Percentiles rank a stretch among this genome's conserved stretches.
Conservation (phyloP, 139 green algal species). For the Gonium pectorale region DNA sequence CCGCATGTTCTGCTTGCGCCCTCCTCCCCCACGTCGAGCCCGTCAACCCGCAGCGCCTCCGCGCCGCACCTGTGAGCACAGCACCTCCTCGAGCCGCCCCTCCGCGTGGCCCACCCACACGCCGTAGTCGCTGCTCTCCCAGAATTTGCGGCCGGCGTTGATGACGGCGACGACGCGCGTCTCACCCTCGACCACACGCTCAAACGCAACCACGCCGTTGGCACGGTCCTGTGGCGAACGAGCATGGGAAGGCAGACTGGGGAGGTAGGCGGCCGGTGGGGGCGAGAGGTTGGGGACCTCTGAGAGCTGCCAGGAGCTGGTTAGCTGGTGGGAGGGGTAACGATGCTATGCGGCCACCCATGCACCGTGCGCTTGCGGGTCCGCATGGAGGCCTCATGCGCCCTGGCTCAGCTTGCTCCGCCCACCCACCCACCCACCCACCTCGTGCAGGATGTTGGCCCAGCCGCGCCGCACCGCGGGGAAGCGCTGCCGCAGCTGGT, state of each 20-base stretch:
- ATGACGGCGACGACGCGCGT: conserved; percentile 61
- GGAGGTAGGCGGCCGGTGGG: neutral
- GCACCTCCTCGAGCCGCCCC: conserved; percentile 52
- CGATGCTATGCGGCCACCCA: neutral
- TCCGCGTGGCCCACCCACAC: conserved; percentile 52
- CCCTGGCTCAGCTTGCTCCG: too few relatives aligned
- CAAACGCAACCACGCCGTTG: conserved; percentile 67
- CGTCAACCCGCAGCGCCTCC: neutral
- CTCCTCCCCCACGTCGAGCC: neutral
- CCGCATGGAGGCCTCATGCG: too few relatives aligned
- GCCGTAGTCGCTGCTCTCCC: conserved; percentile 58
- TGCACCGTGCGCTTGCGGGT: too few relatives aligned
- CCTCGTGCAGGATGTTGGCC: conserved; percentile 69
- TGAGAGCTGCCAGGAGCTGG: too few relatives aligned
- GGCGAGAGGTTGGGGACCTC: neutral
- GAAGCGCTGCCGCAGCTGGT: conserved; percentile 47
- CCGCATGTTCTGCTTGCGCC: neutral
- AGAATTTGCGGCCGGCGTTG: conserved; percentile 60
- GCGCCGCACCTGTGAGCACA: conserved; percentile 53
- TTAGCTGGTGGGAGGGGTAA: neutral
- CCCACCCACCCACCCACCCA: neutral
- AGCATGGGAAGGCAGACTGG: neutral
- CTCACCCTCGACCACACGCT: conserved; percentile 55
- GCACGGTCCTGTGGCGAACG: conserved; percentile 21
- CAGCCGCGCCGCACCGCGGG: conserved; percentile 48